Evolutionary conservation across 164 flowering plant genomes (phyloP), one percentile per base, ranked within the genome.

Genomic region (Kingdonia uniflora): DNA sequence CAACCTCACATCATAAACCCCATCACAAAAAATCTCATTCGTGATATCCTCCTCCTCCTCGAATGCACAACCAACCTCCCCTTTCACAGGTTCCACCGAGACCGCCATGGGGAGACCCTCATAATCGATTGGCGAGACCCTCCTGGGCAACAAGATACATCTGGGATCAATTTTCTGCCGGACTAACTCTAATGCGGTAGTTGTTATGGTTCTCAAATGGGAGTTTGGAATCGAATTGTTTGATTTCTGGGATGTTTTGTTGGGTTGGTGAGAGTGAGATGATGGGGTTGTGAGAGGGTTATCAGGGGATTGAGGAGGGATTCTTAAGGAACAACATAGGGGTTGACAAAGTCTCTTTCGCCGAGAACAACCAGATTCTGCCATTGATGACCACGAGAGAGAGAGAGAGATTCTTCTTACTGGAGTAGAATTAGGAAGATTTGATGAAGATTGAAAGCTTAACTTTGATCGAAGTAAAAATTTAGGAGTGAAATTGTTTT

Each of bases 71-170:
- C 58, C 44, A 53, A 40, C 60, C 5, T 62, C 60, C 44, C 62
- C 61, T 40, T 25, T 13, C 35, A 29, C 35, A 4, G 35, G 8
- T 4, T 29, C 35, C 4, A 29, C 35, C 35, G 35, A 29, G 8
- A 29, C 35, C 35, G 35, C 35, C 8, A 3, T 47, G 48, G 50
- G 2, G 56, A n/a, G 23, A 15, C 67, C 58, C 29, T 71, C 77
- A 1, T 81, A 64, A 35, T 86, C 90, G 52, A 90, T 84, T 7
- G 97, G 97, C 1, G 95, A 86, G 39, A 90, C 97, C 52, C 97
- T 68, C 33, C 95, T 95, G 5, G 97, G 97, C 7, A 94, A 86
- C 55, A 81, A 68, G 65, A 84, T 86, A 60, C 91, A 71, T 5
- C 90, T 80, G 13, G 80, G 80, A 59, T 77, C 84, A 23, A 82